Percentiles rank a stretch among this genome's conserved stretches.
Conservation (phyloP, 352 stramenopile genomes). For the Phytophthora pinifolia region DNA sequence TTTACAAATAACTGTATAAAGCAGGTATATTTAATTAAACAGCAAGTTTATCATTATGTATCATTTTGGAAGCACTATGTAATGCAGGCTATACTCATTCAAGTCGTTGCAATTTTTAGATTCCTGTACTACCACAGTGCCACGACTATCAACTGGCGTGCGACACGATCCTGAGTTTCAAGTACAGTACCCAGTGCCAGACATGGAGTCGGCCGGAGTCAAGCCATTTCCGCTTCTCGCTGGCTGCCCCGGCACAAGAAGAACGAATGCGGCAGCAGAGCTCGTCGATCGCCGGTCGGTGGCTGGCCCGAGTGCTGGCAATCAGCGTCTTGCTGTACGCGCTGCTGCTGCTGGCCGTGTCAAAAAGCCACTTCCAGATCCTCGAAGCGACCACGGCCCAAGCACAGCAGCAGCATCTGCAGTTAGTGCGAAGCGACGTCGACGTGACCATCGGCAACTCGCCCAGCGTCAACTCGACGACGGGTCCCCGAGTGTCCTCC, state of each 20-base stretch:
- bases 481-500: slow-evolving; percentile 6
- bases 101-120: too few species aligned
- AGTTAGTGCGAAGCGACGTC: slow-evolving; percentile 11
- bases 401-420: slow-evolving; percentile 4
- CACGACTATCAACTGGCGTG: too few species aligned
- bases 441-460: slow-evolving; percentile 3
- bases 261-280: slow-evolving; percentile 20
- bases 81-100: too few species aligned
- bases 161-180: too few species aligned
- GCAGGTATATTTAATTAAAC: too few species aligned
- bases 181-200: too few species aligned
- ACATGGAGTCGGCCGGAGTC: too few species aligned
- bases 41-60: too few species aligned
- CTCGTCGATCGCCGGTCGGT: slow-evolving; percentile 17
- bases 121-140: too few species aligned
- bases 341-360: slow-evolving; percentile 14
- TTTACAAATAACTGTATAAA: too few species aligned
- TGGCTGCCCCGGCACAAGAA: not conserved
- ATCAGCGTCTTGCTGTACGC: slow-evolving; percentile 20
- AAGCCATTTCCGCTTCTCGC: slow-evolving; percentile 21
- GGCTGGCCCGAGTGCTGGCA: slow-evolving; percentile 13
- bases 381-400: not conserved
- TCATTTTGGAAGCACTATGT: too few species aligned
- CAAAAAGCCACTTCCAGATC: not conserved
- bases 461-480: slow-evolving; percentile 1